Percentiles rank a stretch among this genome's conserved stretches.
Evolutionary conservation across 2,329 filamentous ascomycete genomes (phyloP).

Genomic region (Bipolaris sorokiniana): DNA sequence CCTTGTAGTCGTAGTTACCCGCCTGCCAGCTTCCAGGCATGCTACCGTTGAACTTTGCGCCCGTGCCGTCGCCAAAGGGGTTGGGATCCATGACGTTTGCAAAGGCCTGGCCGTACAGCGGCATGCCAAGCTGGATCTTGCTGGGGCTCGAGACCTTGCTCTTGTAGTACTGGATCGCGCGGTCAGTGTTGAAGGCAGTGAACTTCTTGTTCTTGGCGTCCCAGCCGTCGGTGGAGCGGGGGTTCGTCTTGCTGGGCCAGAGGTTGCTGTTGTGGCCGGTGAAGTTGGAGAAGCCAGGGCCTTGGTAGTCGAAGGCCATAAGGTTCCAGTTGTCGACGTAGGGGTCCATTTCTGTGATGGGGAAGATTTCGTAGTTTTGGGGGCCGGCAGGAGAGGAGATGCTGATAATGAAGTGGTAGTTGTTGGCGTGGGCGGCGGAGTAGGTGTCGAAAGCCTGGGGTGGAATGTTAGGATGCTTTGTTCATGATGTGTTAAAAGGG

Average conservation of each 20-base stretch:
- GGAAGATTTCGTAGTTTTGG: slow-evolving; percentile 47
- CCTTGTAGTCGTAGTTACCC: slow-evolving; percentile 39
- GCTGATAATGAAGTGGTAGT: slow-evolving; percentile 52
- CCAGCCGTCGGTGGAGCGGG: slow-evolving; percentile 31
- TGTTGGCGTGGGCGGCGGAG: slow-evolving; percentile 43
- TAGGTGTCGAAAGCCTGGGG: slow-evolving; percentile 48
- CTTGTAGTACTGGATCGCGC: slow-evolving; percentile 37
- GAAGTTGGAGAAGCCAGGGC: slow-evolving; percentile 72
- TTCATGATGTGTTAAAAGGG: neutral
- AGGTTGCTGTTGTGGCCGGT: slow-evolving; percentile 58
- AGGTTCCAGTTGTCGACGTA: slow-evolving; percentile 60
- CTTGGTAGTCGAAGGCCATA: slow-evolving; percentile 71
- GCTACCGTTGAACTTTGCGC: slow-evolving; percentile 34
- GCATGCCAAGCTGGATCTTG: slow-evolving; percentile 39
- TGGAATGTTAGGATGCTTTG: neutral
- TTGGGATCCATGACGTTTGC: slow-evolving; percentile 31
- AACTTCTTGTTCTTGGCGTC: slow-evolving; percentile 5
- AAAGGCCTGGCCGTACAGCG: slow-evolving; percentile 40
- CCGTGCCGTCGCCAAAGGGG: slow-evolving; percentile 56
- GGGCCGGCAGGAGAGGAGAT: slow-evolving; percentile 54
- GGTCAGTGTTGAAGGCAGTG: slow-evolving; percentile 32
- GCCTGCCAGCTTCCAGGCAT: slow-evolving; percentile 34
- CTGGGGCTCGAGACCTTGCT: slow-evolving; percentile 20
- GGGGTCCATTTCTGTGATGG: slow-evolving; percentile 50
- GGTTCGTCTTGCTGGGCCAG: slow-evolving; percentile 26